Evolutionary conservation across 2,329 filamentous ascomycete species (phyloP).

Genomic region (Verticillium nubilum): DNA sequence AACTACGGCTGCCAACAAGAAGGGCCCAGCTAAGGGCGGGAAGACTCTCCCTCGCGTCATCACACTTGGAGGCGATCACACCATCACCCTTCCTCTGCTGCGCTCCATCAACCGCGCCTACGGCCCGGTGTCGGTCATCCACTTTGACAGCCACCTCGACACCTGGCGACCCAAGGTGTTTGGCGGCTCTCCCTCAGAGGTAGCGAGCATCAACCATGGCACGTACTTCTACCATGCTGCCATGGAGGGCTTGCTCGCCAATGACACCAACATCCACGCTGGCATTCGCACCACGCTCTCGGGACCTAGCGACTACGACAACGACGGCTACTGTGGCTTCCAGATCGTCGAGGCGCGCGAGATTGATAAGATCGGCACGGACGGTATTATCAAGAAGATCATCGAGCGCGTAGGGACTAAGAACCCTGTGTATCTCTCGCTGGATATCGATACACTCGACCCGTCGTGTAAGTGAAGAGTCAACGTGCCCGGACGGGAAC

Average conservation of each 20-base stretch:
- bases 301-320: slow-evolving; percentile 75
- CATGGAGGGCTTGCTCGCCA: slow-evolving; percentile 70
- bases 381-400: slow-evolving; percentile 76
- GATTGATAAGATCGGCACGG: slow-evolving; percentile 46
- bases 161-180: slow-evolving; percentile 77
- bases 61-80: slow-evolving; percentile 64
- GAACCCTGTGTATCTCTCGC: slow-evolving; percentile 73
- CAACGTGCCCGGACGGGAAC: too few relatives aligned
- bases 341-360: slow-evolving; percentile 70
- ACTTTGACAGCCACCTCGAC: slow-evolving; percentile 61
- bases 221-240: slow-evolving; percentile 85
- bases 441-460: slow-evolving; percentile 86
- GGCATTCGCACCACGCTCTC: slow-evolving; percentile 80
- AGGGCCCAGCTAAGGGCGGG: slow-evolving; percentile 64
- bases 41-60: slow-evolving; percentile 77
- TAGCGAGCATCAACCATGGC: slow-evolving; percentile 77
- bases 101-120: slow-evolving; percentile 56
- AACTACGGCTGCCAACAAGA: slow-evolving; percentile 59
- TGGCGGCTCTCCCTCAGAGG: slow-evolving; percentile 70
- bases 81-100: slow-evolving; percentile 55
- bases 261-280: slow-evolving; percentile 83
- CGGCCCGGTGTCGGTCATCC: slow-evolving; percentile 55
- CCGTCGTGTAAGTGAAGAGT: slow-evolving; percentile 57
- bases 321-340: slow-evolving; percentile 81
- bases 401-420: slow-evolving; percentile 66